Percentiles rank a stretch among this genome's conserved stretches.
These are phyloP conservation scores for Prunus yedoensis DNA, from an alignment of 331 rosid species.

Conservation along the genomic window DNA sequence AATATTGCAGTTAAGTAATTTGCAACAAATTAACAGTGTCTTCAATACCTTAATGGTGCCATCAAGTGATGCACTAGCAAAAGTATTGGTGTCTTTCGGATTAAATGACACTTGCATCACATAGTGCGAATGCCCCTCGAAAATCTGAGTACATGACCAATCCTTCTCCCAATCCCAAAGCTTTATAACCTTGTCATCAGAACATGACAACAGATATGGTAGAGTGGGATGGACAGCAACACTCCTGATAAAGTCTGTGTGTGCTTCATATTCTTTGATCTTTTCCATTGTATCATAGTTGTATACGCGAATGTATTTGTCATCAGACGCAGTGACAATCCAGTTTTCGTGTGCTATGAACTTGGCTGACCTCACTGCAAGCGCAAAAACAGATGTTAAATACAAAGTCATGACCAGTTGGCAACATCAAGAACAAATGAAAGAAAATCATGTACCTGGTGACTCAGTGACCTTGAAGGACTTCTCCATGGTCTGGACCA, in stretches of 20 bases:
- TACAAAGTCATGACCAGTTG: neutral
- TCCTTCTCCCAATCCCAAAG: conserved; percentile 72
- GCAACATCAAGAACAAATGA: conserved; percentile 20
- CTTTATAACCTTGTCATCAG: conserved; percentile 57
- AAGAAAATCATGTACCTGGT: conserved; percentile 56
- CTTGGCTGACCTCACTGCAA: conserved; percentile 61
- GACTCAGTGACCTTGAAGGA: conserved; percentile 87
- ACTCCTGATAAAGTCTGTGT: conserved; percentile 52
- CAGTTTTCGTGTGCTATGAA: conserved; percentile 54
- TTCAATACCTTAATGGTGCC: conserved; percentile 76
- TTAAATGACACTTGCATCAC: conserved; percentile 97
- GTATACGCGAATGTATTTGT: conserved; percentile 49
- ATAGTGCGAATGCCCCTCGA: conserved; percentile 96
- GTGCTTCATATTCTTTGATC: conserved; percentile 53
- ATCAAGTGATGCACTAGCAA: conserved; percentile 95
- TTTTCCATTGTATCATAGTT: conserved; percentile 52
- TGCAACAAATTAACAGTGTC: neutral
- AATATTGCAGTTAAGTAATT: neutral
- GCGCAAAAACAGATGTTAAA: conserved; percentile 8
- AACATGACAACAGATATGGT: conserved; percentile 53
- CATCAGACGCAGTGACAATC: conserved; percentile 62
- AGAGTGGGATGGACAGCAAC: conserved; percentile 63
- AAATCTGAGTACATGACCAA: conserved; percentile 78
- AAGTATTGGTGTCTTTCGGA: conserved; percentile 74
- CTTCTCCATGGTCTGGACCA: conserved; percentile 71